phyloP scores from a whole-genome alignment of 805 yeast species.

The Kazachstania taianensis region DNA sequence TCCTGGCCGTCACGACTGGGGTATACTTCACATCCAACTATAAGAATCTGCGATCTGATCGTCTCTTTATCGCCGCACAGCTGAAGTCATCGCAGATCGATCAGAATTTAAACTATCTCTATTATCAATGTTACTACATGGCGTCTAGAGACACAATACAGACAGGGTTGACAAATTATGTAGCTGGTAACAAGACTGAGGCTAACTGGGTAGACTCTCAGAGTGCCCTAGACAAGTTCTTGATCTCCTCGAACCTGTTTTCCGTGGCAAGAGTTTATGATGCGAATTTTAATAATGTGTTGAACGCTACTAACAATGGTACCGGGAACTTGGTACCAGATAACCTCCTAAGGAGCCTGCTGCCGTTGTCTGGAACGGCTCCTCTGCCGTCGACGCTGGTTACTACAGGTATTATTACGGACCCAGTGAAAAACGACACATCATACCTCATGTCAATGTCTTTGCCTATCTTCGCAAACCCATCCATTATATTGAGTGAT shows the following conservation, averaged over 20 bases:
- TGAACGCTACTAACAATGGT: conserved; percentile 34
- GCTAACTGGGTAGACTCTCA: conserved; percentile 38
- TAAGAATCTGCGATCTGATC: conserved; percentile 52
- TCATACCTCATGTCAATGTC: conserved; percentile 63
- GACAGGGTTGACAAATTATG: conserved; percentile 46
- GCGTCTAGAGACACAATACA: conserved; percentile 53
- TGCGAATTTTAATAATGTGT: conserved; percentile 40
- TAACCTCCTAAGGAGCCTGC: conserved; percentile 31
- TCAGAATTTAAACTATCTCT: conserved; percentile 53
- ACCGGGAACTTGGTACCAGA: conserved; percentile 29
- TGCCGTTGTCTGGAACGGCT: conserved; percentile 41
- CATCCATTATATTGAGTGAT: conserved; percentile 52
- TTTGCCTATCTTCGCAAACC: conserved; percentile 60
- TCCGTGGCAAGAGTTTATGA: conserved; percentile 62
- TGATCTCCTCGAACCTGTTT: conserved; percentile 53
- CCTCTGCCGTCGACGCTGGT: conserved; percentile 37
- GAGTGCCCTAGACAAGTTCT: conserved; percentile 46
- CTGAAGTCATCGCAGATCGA: conserved; percentile 69
- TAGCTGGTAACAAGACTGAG: conserved; percentile 61
- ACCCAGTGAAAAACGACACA: conserved; percentile 47
- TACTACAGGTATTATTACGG: conserved; percentile 45
- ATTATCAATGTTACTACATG: conserved; percentile 61
- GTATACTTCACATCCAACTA: conserved; percentile 60
- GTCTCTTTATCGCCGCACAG: conserved; percentile 68
- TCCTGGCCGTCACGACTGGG: conserved; percentile 67